Conservation (phyloP, 768 basidiomycete genomes). For the Jaapia argillacea region DNA sequence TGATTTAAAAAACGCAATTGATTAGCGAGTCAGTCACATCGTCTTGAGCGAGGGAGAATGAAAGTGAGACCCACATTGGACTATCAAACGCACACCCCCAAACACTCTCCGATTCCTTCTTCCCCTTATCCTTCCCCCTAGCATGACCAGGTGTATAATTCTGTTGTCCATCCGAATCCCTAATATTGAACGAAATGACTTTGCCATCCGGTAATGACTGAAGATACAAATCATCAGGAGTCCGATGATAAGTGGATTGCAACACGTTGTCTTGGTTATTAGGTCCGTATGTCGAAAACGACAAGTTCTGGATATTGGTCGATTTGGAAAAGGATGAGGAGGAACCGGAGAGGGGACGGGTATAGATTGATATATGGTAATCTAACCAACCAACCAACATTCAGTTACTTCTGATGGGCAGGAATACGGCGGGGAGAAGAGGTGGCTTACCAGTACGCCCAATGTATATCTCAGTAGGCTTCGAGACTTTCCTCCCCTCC, state of each 20-base stretch:
- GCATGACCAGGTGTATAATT: constrained; percentile 1
- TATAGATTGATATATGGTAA: constrained; percentile 81
- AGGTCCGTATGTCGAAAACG: constrained; percentile 88
- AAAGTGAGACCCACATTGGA: too few relatives aligned
- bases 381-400: too few relatives aligned
- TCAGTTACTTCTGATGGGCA: too few relatives aligned
- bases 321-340: constrained; percentile 22
- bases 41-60: too few relatives aligned
- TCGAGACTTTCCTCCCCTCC: constrained; percentile 20
- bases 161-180: constrained; percentile 16
- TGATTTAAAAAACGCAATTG: too few relatives aligned
- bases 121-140: too few relatives aligned
- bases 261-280: constrained; percentile 74
- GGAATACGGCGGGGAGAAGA: too few relatives aligned
- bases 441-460: constrained; percentile 49
- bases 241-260: constrained; percentile 65
- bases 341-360: constrained; percentile 44
- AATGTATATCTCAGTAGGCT: constrained; percentile 42
- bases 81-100: too few relatives aligned
- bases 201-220: constrained; percentile 75
- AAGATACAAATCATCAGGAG: constrained; percentile 73
- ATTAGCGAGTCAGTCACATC: too few relatives aligned
- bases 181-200: constrained; percentile 61
- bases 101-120: too few relatives aligned
- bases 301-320: constrained; percentile 64